Percentiles rank a stretch among this genome's conserved stretches.
These are phyloP conservation scores for Scortechinia acanthostroma DNA, from an alignment of 2,329 filamentous ascomycete genomes.

Conservation along the genomic window DNA sequence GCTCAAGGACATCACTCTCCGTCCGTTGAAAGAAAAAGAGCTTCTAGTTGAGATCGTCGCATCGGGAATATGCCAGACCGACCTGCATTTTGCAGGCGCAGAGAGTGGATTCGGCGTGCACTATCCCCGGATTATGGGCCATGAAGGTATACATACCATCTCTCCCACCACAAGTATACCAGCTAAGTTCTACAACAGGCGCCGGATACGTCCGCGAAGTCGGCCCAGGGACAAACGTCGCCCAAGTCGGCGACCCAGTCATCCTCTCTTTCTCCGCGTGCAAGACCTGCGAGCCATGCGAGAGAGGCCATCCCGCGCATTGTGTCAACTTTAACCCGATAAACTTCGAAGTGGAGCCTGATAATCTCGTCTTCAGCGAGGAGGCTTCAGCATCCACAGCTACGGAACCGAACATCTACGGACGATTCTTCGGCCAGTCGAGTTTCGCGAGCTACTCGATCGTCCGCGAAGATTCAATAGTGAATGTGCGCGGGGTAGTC, in stretches of 20 bases:
- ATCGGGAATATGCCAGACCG: conserved; percentile 45
- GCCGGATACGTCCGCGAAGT: conserved; percentile 37
- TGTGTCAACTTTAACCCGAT: conserved; percentile 35
- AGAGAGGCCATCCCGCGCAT: conserved; percentile 32
- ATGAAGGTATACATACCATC: conserved; percentile 31
- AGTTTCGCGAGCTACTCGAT: conserved; percentile 19
- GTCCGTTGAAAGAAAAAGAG: conserved; percentile 18
- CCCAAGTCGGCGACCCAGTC: conserved; percentile 33
- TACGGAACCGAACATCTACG: conserved; percentile 6
- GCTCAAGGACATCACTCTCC: not conserved
- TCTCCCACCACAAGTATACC: not conserved
- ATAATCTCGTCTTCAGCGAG: not conserved
- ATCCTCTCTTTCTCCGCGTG: conserved; percentile 38
- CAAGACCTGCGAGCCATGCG: conserved; percentile 35
- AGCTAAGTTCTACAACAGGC: conserved; percentile 8
- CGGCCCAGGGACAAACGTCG: conserved; percentile 28
- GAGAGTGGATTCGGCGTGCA: conserved; percentile 21
- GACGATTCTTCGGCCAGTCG: conserved; percentile 24
- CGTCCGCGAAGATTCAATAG: conserved; percentile 15
- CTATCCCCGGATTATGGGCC: conserved; percentile 39
- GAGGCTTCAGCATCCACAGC: not conserved
- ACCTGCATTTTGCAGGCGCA: conserved; percentile 33
- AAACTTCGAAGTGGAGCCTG: conserved; percentile 29
- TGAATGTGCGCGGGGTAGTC: conserved; percentile 11
- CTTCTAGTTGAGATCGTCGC: conserved; percentile 43